A percentile compares a stretch with the other conserved stretches of the same genome.
Conservation (phyloP, 495 filamentous ascomycete genomes). For the Podospora anserina region DNA sequence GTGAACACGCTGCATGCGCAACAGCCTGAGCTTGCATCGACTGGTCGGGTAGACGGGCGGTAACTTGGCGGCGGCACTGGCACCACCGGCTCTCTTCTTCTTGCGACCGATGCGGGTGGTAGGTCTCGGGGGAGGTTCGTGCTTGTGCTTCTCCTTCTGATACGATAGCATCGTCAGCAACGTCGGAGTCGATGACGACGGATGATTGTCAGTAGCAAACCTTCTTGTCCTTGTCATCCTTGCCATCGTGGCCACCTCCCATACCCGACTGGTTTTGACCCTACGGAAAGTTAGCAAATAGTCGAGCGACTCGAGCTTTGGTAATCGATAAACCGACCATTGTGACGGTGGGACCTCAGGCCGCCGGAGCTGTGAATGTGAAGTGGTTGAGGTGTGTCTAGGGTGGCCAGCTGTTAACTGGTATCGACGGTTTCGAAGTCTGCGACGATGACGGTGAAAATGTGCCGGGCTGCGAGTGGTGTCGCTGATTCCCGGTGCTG, state of each 20-base stretch:
- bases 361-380: neutral
- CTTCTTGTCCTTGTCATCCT: constrained; percentile 83
- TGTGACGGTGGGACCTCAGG: constrained; percentile 11
- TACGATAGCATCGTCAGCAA: constrained; percentile 24
- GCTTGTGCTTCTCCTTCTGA: constrained; percentile 99
- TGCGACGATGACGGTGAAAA: neutral
- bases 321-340: constrained; percentile 26
- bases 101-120: constrained; percentile 97
- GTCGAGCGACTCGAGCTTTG: neutral
- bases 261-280: constrained; percentile 88
- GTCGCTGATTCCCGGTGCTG: constrained; percentile 5
- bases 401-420: neutral
- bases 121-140: constrained; percentile 94
- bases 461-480: neutral
- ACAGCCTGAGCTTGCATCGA: constrained; percentile 91
- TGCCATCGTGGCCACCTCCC: constrained; percentile 61
- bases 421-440: neutral
- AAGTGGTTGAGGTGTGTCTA: neutral
- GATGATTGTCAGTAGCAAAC: constrained; percentile 46
- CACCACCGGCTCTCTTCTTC: constrained; percentile 91
- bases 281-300: constrained; percentile 43
- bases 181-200: neutral
- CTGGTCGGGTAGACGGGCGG: constrained; percentile 91
- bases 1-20: constrained; percentile 97
- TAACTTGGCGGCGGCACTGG: constrained; percentile 90